These are phyloP conservation scores for Pseudogymnoascus pannorum DNA, from an alignment of 2,329 filamentous ascomycete species.

Conservation along the genomic window DNA sequence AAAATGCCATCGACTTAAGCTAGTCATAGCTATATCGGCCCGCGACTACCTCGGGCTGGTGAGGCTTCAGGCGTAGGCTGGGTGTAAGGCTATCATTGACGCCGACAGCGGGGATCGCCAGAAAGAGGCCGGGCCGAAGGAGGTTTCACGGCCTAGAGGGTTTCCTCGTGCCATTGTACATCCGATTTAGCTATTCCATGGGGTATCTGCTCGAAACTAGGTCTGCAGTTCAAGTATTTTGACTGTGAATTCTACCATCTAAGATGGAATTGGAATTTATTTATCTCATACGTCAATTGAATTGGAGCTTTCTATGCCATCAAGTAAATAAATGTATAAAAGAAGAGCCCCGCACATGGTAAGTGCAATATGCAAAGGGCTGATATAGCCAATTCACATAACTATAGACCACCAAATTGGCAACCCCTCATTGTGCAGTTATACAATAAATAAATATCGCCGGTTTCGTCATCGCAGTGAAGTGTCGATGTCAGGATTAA, in stretches of 20 bases:
- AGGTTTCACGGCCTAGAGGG: not conserved
- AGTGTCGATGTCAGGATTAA: not conserved
- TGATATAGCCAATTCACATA: not conserved
- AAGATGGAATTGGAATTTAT: not conserved
- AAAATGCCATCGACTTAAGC: not conserved
- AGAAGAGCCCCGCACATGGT: not conserved
- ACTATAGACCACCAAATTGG: not conserved
- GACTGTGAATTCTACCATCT: no score
- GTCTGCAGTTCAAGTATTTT: not conserved
- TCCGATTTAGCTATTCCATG: not conserved
- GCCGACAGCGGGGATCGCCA: not conserved
- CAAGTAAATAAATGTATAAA: not conserved
- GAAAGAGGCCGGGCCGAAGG: not conserved
- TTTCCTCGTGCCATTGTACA: not conserved
- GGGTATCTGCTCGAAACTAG: not conserved
- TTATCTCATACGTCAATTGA: not conserved
- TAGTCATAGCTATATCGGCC: not conserved
- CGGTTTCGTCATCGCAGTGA: not conserved
- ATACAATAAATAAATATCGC: not conserved
- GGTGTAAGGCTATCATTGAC: not conserved
- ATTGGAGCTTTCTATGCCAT: not conserved
- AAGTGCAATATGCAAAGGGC: not conserved
- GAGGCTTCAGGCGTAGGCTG: not conserved
- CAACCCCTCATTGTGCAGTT: not conserved
- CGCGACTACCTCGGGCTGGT: not conserved